Evolutionary conservation across 2,329 filamentous ascomycete genomes (phyloP).

Genomic region (Elsinoe arachidis): DNA sequence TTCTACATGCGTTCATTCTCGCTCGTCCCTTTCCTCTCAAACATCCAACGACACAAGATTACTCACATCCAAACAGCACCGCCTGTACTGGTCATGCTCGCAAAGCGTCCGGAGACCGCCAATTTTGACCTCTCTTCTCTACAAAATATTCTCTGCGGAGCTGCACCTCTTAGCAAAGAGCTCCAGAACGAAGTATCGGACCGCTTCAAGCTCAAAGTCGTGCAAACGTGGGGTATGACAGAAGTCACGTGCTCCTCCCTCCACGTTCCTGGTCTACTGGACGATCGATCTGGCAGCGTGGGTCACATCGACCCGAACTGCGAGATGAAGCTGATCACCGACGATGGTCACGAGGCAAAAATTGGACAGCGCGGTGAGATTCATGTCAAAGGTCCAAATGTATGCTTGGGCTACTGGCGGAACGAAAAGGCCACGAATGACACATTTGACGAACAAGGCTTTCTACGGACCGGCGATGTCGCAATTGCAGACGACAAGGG

Average conservation of each 20-base stretch:
- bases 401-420: slow-evolving; percentile 34
- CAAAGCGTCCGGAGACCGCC: slow-evolving; percentile 34
- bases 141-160: slow-evolving; percentile 33
- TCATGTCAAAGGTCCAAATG: slow-evolving; percentile 30
- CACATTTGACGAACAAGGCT: slow-evolving; percentile 21
- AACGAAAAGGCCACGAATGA: slow-evolving; percentile 30
- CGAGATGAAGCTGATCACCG: slow-evolving; percentile 34
- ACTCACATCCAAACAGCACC: slow-evolving; percentile 35
- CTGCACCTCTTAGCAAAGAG: slow-evolving; percentile 31
- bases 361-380: slow-evolving; percentile 33
- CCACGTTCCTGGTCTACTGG: slow-evolving; percentile 29
- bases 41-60: slow-evolving; percentile 30
- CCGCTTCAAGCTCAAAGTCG: slow-evolving; percentile 28
- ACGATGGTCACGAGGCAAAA: slow-evolving; percentile 31
- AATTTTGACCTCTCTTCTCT: slow-evolving; percentile 35
- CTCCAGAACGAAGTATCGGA: slow-evolving; percentile 33
- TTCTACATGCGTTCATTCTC: slow-evolving; percentile 34
- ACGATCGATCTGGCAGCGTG: slow-evolving; percentile 27
- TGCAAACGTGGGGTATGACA: slow-evolving; percentile 32
- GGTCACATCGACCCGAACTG: slow-evolving; percentile 32
- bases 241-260: slow-evolving; percentile 29
- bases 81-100: slow-evolving; percentile 37
- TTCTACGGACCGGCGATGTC: slow-evolving; percentile 25
- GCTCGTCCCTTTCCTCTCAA: slow-evolving; percentile 27
- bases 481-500: slow-evolving; percentile 26